Evolutionary conservation across 1,139 yeast species (phyloP).

Genomic region (Zygosaccharomyces sapae): DNA sequence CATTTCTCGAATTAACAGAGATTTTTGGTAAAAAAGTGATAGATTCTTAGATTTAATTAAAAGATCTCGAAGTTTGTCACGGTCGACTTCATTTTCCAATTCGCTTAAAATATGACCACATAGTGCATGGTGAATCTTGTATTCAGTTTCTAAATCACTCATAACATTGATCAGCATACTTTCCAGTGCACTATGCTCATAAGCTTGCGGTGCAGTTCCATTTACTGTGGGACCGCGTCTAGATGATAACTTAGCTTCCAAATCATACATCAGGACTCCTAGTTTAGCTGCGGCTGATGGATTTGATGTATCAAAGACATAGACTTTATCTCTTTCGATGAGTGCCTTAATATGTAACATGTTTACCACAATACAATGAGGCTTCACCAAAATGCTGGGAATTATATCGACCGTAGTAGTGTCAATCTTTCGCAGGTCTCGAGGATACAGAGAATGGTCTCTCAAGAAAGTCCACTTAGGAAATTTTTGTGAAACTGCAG

Average conservation of each 20-base stretch:
- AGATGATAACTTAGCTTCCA: conserved; percentile 69
- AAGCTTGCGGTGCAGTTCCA: conserved; percentile 38
- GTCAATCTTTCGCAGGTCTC: conserved; percentile 80
- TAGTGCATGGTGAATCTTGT: conserved; percentile 62
- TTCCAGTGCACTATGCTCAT: conserved; percentile 88
- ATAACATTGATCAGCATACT: conserved; percentile 81
- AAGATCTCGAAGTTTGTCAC: conserved; percentile 62
- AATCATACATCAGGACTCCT: conserved; percentile 79
- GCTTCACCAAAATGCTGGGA: conserved; percentile 77
- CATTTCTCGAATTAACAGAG: conserved; percentile 62
- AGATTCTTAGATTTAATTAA: conserved; percentile 63
- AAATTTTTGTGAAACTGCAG: conserved; percentile 70
- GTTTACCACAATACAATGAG: conserved; percentile 70
- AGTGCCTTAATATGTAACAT: conserved; percentile 83
- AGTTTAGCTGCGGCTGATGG: conserved; percentile 57
- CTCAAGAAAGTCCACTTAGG: conserved; percentile 72
- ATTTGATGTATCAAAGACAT: conserved; percentile 70
- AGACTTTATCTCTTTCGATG: conserved; percentile 72
- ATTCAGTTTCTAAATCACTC: conserved; percentile 79
- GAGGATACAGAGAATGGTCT: conserved; percentile 62
- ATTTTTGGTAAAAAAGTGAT: conserved; percentile 63
- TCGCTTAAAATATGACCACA: conserved; percentile 65
- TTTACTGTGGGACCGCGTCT: conserved; percentile 18
- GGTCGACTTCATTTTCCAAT: conserved; percentile 64
- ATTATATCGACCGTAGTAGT: conserved; percentile 84